phyloP scores from a whole-genome alignment of 306 rosid species.

The Trifolium pratense region DNA sequence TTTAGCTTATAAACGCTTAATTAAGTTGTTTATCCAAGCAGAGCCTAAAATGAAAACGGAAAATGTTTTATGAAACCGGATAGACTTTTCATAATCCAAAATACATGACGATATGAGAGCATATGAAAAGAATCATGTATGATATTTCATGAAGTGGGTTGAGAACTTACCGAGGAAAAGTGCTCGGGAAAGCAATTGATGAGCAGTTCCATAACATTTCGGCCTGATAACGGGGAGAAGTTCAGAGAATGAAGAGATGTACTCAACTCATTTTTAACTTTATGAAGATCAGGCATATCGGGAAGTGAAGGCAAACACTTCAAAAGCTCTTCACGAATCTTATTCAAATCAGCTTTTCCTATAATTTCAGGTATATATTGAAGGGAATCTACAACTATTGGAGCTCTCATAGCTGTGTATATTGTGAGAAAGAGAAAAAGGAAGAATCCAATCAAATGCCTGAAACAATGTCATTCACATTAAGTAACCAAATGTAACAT shows the following conservation, averaged over 20 bases:
- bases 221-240: conserved; percentile 51
- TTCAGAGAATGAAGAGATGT: conserved; percentile 49
- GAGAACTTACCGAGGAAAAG: conserved; percentile 45
- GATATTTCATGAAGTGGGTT: conserved; percentile 27
- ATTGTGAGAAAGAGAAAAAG: conserved; percentile 64
- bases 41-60: background rate
- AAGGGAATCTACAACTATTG: conserved; percentile 52
- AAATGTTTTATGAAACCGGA: background rate
- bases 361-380: conserved; percentile 46
- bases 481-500: background rate
- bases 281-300: conserved; percentile 47
- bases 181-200: conserved; percentile 52
- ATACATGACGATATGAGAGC: background rate
- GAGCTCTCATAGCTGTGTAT: conserved; percentile 57
- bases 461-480: conserved; percentile 42
- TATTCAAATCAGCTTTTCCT: conserved; percentile 49
- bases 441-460: conserved; percentile 80
- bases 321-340: conserved; percentile 52
- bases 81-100: background rate
- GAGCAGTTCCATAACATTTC: conserved; percentile 51
- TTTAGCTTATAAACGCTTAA: background rate
- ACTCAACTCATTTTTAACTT: conserved; percentile 42
- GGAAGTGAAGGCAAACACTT: conserved; percentile 57
- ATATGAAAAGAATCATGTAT: conserved; percentile 5
- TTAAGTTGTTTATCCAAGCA: background rate